Base-by-base conservation (phyloP, 2,329 filamentous ascomycete genomes). In the Pyricularia grisea region DNA sequence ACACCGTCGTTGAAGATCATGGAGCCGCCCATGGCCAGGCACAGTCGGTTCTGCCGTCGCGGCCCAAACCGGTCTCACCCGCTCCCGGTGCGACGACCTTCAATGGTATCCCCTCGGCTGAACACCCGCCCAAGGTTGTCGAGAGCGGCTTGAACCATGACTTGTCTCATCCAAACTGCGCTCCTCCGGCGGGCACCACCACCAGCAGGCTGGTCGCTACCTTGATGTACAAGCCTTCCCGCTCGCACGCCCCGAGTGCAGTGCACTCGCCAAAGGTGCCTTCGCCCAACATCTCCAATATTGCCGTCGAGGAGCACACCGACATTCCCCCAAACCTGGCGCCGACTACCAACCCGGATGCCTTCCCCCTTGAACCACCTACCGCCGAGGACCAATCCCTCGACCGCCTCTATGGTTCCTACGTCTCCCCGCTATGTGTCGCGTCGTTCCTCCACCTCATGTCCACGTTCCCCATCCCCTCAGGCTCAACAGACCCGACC, bases 371-470 rank as follows among this genome's bases (percentile, higher is more conserved):
- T 67, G 86, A 90, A 76, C 83, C 85, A 70, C 82, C 87, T 70
- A 81, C 83, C 68, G 78, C 82, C 73, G 83, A 88, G 75, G 78
- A 85, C 73, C 82, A 89, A 77, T 81, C 87, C 69, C 83, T 89
- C 68, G 87, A 90, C 74, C 86, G 88, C 71, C 82, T 90, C 23
- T 90, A 90, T 73, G 88, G 88, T 71, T 88, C 86, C 25, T 88
- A 88, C 74, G 84, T 90, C 74, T 89, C 87, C 23, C 86, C 87
- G 6, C 81, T 90, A 70, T 90, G 88, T 78, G 84, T 89, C 71
- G 87, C 87, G 11, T 87, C 87, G 17, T 90, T 90, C 76, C 81
- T 90, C 27, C 87, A 89, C 74, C 83, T 90, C 70, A 88, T 90
- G 83, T 86, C 86, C 25, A 83, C 82, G 25, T 88, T 90, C 70